These are phyloP conservation scores for Coemansia sp. DNA, from an alignment of 192 early-diverging fungal genomes.

Conservation along the genomic window DNA sequence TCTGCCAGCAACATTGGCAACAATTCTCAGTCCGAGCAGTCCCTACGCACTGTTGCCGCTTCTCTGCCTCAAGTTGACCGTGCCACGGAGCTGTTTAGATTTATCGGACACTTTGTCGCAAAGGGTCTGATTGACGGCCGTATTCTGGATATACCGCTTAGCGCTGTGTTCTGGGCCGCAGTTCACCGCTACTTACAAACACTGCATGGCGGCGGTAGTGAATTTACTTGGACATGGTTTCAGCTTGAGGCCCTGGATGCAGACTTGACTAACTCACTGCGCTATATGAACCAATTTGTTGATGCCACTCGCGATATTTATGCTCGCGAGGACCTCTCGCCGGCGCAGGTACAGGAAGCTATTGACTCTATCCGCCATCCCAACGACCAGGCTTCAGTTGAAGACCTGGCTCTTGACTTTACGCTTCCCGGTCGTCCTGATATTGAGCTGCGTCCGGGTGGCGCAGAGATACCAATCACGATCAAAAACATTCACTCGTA, in stretches of 20 bases:
- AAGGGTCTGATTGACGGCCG: conserved; percentile 85
- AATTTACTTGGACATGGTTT: conserved; percentile 22
- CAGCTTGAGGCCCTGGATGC: conserved; percentile 64
- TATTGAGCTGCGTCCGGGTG: conserved; percentile 64
- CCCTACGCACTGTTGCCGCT: conserved; percentile 46
- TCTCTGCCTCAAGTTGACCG: conserved; percentile 5
- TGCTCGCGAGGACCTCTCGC: conserved; percentile 49
- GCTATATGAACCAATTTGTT: conserved; percentile 65
- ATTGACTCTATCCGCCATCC: conserved; percentile 56
- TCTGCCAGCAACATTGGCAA: not conserved
- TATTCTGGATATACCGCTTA: conserved; percentile 82
- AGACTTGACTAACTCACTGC: conserved; percentile 64
- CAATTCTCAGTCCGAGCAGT: not conserved
- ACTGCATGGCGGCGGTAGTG: not conserved
- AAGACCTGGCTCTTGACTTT: conserved; percentile 81
- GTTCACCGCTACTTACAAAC: conserved; percentile 54
- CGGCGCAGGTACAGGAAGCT: conserved; percentile 43
- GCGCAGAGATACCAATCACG: conserved; percentile 67
- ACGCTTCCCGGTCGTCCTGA: conserved; percentile 78
- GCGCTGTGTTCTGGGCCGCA: conserved; percentile 69
- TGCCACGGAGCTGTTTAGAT: conserved; percentile 60
- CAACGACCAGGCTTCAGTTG: conserved; percentile 50
- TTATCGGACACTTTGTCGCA: conserved; percentile 82
- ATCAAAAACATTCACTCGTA: conserved; percentile 83
- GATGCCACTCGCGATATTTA: conserved; percentile 61